Conservation (phyloP, 1,284 basidiomycete genomes). For the Cutaneotrichosporon curvatum region DNA sequence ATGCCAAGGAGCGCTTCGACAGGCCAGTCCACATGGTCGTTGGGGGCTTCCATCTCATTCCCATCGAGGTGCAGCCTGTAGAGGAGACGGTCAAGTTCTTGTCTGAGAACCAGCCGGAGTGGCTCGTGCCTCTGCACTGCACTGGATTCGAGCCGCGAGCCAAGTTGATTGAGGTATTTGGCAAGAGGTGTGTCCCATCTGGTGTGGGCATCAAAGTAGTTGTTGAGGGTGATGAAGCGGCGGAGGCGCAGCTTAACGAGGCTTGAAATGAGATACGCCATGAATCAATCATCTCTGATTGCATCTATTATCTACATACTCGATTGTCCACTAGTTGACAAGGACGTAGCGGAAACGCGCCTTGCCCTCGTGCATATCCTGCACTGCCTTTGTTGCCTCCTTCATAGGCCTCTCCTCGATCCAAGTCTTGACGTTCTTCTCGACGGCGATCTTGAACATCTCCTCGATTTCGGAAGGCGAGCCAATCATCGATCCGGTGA, state of each 20-base stretch:
- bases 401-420: constrained; percentile 48
- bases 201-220: constrained; percentile 63
- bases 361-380: constrained; percentile 47
- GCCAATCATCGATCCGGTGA: constrained; percentile 45
- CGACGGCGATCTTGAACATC: constrained; percentile 44
- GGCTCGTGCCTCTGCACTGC: constrained; percentile 74
- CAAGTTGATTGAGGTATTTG: constrained; percentile 60
- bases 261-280: constrained; percentile 6
- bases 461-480: constrained; percentile 43
- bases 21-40: constrained; percentile 73
- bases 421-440: constrained; percentile 42
- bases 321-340: constrained; percentile 48
- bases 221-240: constrained; percentile 33
- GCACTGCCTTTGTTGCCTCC: constrained; percentile 48
- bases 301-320: too few species aligned
- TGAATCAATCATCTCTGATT: too few species aligned
- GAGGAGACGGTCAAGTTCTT: constrained; percentile 65
- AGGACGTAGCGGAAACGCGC: constrained; percentile 49
- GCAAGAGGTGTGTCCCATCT: constrained; percentile 60
- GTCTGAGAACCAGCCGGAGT: constrained; percentile 55
- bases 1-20: constrained; percentile 56
- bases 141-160: constrained; percentile 66
- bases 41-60: constrained; percentile 72
- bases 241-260: constrained; percentile 12
- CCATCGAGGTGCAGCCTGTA: constrained; percentile 57